These are phyloP conservation scores for Fonsecaea pugnacius DNA, from an alignment of 2,329 filamentous ascomycete species.

Conservation along the genomic window DNA sequence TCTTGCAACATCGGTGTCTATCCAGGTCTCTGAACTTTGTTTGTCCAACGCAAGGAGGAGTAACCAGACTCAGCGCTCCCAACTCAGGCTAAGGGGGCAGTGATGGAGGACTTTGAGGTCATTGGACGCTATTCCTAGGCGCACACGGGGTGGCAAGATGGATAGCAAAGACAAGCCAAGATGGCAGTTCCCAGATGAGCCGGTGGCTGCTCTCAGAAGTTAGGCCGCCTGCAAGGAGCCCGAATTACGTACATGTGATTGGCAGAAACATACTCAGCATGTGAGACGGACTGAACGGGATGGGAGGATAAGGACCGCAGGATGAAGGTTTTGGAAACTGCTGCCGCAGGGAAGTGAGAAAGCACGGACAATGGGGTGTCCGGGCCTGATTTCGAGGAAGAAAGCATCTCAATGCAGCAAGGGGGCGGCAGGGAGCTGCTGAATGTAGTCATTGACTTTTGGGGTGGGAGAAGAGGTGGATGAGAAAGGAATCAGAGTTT, in stretches of 20 bases:
- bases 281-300: neutral
- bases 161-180: neutral
- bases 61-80: neutral
- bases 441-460: neutral
- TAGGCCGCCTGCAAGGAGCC: neutral
- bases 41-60: neutral
- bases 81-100: neutral
- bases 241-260: neutral
- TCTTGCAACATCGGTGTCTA: neutral
- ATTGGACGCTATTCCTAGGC: neutral
- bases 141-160: neutral
- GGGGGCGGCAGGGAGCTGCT: neutral
- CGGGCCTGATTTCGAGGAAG: neutral
- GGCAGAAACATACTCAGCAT: neutral
- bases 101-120: neutral
- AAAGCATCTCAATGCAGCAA: neutral
- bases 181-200: neutral
- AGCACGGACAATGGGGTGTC: neutral
- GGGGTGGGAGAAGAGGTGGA: neutral
- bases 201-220: neutral
- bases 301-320: neutral
- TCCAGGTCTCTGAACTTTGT: neutral
- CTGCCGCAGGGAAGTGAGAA: neutral
- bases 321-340: neutral
- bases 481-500: neutral